Base-by-base conservation (phyloP, 1,139 yeast species). In the Yamadazyma epiphylla region DNA sequence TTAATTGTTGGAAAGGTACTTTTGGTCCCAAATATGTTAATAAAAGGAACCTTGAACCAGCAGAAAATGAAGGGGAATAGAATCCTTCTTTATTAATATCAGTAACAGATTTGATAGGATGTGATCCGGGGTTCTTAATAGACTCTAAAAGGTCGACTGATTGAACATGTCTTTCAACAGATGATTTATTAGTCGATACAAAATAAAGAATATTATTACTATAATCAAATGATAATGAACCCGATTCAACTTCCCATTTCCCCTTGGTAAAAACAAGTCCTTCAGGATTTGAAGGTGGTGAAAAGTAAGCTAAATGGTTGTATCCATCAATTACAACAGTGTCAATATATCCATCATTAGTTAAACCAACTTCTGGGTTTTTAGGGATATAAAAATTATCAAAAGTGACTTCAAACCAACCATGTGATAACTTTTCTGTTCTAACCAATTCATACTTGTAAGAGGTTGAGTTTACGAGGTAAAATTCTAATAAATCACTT, bases 401-500 rank as follows among this genome's bases (percentile, higher is more conserved):
- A 39, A 81, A 85, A 6, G 86, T 74, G 23, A 89, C 78, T 52
- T 91, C 98, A 64, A 89, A 87, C 72, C 85, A 74, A 8, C 77
- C 67, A 12, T 72, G 60, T 27, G 67, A 59, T 3, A 65, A 62
- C 2, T 40, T 39, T 28, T 55, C 58, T 4, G 63, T 51, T 37
- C 79, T 58, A 9, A 68, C 56, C 26, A 55, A 62, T 26, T 38
- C 42, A 22, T 66, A 53, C 0, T 51, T 37, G 19, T 55, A 45
- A 13, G 27, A 49, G 27, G 39, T 42, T 15, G 63, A 57, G 39
- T 63, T 58, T 25, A 63, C 62, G 34, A 55, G 69, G 52, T 52
- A 68, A 27, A 56, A 60, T 38, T 60, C 71, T 37, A 51, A 53
- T 32, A 53, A 55, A 44, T 62, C 75, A 41, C 73, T 64, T 16